Percentiles rank a stretch among this genome's conserved stretches.
Conservation (phyloP, 345 rosid genomes). For the Pistacia integerrima region DNA sequence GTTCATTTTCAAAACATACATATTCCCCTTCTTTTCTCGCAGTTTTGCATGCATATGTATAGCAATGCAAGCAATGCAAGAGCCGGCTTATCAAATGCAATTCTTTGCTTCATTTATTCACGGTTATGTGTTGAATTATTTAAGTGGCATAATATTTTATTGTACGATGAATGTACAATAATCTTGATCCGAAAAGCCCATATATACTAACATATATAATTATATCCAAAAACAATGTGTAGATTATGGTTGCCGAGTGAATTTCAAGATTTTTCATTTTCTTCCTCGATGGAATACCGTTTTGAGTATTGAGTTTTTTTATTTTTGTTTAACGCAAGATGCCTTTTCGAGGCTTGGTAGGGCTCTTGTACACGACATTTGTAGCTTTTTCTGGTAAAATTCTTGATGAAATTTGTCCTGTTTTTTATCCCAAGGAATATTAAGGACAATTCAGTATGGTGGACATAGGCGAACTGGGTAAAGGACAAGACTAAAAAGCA, state of each 20-base stretch:
- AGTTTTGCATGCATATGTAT: not conserved
- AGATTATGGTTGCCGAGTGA: too few species aligned
- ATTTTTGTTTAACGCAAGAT: not conserved
- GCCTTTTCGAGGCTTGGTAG: not conserved
- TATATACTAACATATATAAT: too few species aligned
- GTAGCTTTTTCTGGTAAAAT: not conserved
- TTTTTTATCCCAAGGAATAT: too few species aligned
- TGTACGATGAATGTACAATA: not conserved
- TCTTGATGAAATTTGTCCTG: too few species aligned
- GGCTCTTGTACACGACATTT: not conserved
- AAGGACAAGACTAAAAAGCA: too few species aligned
- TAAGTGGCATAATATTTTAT: not conserved
- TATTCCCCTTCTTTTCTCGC: not conserved
- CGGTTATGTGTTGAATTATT: too few species aligned
- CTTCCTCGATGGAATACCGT: too few species aligned
- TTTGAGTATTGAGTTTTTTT: too few species aligned
- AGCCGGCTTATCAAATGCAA: not conserved
- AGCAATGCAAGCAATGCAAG: not conserved
- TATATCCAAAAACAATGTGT: too few species aligned
- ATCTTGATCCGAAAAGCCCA: not conserved
- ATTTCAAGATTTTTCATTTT: too few species aligned
- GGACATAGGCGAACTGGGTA: too few species aligned
- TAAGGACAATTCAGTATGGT: too few species aligned
- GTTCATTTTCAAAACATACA: not conserved
- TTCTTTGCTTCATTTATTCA: not conserved